phyloP scores from a whole-genome alignment of 371 early-diverging fungal genomes.

The Zancudomyces culisetae region DNA sequence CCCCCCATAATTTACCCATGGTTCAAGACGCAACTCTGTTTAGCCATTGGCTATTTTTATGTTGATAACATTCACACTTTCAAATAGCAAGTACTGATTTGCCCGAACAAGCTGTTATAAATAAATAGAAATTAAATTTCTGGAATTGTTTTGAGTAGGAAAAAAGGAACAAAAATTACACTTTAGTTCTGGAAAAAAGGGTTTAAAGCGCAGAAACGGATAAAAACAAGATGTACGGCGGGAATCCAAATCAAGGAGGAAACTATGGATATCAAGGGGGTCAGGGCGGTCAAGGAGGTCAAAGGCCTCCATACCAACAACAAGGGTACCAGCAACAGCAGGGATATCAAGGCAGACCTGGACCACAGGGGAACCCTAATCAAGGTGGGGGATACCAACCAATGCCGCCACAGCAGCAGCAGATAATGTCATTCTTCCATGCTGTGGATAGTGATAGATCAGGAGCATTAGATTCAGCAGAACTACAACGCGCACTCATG shows the following conservation, averaged over 20 bases:
- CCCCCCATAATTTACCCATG: too few species aligned
- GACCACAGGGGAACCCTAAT: background rate
- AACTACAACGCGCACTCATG: conserved; percentile 39
- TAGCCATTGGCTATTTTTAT: too few species aligned
- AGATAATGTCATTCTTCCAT: background rate
- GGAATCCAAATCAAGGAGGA: background rate
- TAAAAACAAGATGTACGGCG: background rate
- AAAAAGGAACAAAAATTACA: too few species aligned
- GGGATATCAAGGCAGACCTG: background rate
- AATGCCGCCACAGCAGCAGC: background rate
- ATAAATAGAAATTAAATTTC: too few species aligned
- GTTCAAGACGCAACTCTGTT: too few species aligned
- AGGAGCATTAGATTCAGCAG: conserved; percentile 33
- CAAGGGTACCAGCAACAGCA: conserved; percentile 2
- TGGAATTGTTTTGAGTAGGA: too few species aligned
- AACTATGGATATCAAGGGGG: background rate
- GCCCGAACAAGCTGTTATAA: too few species aligned
- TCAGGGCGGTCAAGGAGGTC: background rate
- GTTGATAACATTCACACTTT: too few species aligned
- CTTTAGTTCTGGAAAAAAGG: too few species aligned
- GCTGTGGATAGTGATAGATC: conserved; percentile 22
- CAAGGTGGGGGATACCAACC: background rate
- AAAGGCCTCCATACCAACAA: background rate
- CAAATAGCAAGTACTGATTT: too few species aligned
- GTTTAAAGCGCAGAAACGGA: background rate